Conservation (phyloP, 768 basidiomycete genomes). For the Termitomyces bulborhizus region DNA sequence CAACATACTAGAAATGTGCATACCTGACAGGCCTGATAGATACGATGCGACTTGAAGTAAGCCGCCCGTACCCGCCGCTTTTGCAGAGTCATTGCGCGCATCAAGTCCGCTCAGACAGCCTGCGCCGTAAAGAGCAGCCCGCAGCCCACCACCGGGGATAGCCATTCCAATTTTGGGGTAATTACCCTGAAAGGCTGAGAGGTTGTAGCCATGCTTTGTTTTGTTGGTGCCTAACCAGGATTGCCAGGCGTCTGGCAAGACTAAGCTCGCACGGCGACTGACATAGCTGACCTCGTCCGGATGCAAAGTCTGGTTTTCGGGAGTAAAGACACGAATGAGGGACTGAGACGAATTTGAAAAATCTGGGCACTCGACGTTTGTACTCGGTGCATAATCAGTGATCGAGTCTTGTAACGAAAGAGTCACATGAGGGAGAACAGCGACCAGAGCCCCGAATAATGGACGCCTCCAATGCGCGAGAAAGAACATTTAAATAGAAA, state of each 20-base stretch:
- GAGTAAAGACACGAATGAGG: conserved; percentile 46
- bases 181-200: conserved; percentile 31
- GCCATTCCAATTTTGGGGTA: conserved; percentile 58
- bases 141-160: conserved; percentile 64
- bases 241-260: conserved; percentile 45
- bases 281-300: conserved; percentile 45
- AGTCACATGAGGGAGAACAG: conserved; percentile 8
- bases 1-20: conserved; percentile 5
- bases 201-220: conserved; percentile 44
- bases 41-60: conserved; percentile 69
- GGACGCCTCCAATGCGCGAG: neutral
- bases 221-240: conserved; percentile 55
- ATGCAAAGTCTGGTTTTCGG: conserved; percentile 45
- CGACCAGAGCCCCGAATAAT: conserved; percentile 4
- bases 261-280: conserved; percentile 28
- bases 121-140: conserved; percentile 63
- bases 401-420: conserved; percentile 22
- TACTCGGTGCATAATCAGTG: conserved; percentile 46
- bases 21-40: conserved; percentile 60
- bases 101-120: conserved; percentile 55
- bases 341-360: conserved; percentile 34
- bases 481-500: neutral
- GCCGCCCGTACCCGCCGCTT: conserved; percentile 56
- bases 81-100: conserved; percentile 52
- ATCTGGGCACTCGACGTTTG: conserved; percentile 46